Base-by-base conservation (phyloP, 805 yeast genomes). In the Metschnikowia cubensis region DNA sequence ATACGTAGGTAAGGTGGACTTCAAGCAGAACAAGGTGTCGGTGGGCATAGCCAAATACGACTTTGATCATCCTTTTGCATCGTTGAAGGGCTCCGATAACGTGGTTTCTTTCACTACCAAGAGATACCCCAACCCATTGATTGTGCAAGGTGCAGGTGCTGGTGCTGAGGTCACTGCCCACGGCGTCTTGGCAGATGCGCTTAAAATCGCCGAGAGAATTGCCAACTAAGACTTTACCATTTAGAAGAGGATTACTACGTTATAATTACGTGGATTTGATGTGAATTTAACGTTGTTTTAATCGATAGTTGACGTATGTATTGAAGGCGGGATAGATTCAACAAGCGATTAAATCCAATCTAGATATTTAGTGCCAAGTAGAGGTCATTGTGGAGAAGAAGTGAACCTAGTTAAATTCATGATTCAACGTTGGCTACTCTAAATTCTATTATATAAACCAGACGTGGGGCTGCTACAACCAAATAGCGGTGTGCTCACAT, bases 121-220 rank as follows among this genome's bases (percentile, higher is more conserved):
- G 67, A 87, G 99, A 74, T 94, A 94, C 71, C 81, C 85, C 37
- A 89, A 89, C 71, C 99, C 99, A 48, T 78, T 94, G 67, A 85
- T 94, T 55, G 80, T 94, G 61, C 99, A 94, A 78, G 99, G 99
- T 72, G 99, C 99, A 32, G 99, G 96, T 63, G 84, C 85, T 81
- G 96, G 61, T 94, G 83, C 84, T 48, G 85, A 79, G 35, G 83
- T 80, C 42, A 81, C 85, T 46, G 84, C 85, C 42, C 77, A 71
- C 52, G 99, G 99, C 70, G 97, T 94, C 40, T 79, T 94, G 58
- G 96, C 95, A 48, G 99, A 94, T 67, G 84, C 88, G 35, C 80
- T 94, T 66, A 94, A 89, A 77, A 84, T 89, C 60, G 96, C 95
- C 40, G 90, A 91, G 73, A 84, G 96, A 76, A 69, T 89, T 47